Percentiles rank a stretch among this genome's conserved stretches.
These are phyloP conservation scores for Oldenlandia corymbosa DNA, from an alignment of 257 asterid species.

Conservation along the genomic window DNA sequence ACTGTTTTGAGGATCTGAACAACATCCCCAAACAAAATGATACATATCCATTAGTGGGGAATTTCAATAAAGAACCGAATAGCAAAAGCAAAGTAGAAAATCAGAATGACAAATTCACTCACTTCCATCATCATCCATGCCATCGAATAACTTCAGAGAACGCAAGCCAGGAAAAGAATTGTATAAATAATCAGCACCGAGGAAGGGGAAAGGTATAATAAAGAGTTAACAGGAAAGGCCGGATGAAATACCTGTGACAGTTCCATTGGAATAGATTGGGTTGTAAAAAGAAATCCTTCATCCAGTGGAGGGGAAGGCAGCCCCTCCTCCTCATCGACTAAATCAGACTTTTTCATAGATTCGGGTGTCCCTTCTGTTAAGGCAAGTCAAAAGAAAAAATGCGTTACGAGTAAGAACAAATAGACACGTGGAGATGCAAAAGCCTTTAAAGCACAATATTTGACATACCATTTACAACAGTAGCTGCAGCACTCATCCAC, in stretches of 20 bases:
- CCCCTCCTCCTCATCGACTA: conserved; percentile 70
- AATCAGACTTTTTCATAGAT: conserved; percentile 53
- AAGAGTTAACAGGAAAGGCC: background rate
- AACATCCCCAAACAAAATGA: conserved; percentile 37
- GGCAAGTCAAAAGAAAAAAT: conserved; percentile 5
- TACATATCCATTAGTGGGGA: conserved; percentile 39
- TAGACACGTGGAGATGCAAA: conserved; percentile 3
- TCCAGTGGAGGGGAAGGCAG: conserved; percentile 98
- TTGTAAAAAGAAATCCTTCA: conserved; percentile 67
- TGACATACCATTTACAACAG: conserved; percentile 42
- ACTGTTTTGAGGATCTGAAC: conserved; percentile 74
- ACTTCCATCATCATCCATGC: conserved; percentile 98
- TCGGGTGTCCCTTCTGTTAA: conserved; percentile 55
- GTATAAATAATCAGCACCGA: conserved; percentile 25
- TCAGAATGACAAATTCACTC: conserved; percentile 46
- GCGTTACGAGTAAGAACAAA: background rate
- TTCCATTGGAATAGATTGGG: conserved; percentile 60
- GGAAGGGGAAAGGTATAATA: conserved; percentile 5
- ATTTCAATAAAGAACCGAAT: conserved; percentile 45
- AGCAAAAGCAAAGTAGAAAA: conserved; percentile 35
- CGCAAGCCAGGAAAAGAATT: conserved; percentile 25
- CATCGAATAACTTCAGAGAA: conserved; percentile 71
- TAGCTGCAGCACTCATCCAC: conserved; percentile 51
- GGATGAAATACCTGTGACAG: conserved; percentile 52
- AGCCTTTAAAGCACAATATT: background rate